Percentiles rank a stretch among this genome's conserved stretches.
Conservation (phyloP, 306 rosid species). For the Herpetospermum pedunculosum region DNA sequence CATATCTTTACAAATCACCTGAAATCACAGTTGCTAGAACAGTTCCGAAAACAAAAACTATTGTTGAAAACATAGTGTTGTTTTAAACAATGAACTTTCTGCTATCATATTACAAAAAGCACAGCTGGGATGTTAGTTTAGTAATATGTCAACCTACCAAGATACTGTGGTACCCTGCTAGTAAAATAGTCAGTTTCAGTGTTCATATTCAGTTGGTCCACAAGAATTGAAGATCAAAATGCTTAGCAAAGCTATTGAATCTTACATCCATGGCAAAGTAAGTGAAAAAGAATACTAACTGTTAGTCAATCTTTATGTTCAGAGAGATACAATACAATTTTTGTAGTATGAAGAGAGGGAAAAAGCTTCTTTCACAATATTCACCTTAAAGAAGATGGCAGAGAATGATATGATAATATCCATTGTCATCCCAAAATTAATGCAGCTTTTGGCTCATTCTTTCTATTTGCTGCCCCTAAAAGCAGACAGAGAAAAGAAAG, state of each 20-base stretch:
- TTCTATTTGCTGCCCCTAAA: slow-evolving; percentile 60
- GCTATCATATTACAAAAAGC: not conserved
- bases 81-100: not conserved
- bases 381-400: slow-evolving; percentile 11
- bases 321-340: slow-evolving; percentile 5
- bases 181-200: not conserved
- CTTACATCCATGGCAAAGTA: slow-evolving; percentile 6
- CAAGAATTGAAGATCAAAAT: slow-evolving; percentile 1
- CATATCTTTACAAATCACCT: not conserved
- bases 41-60: not conserved
- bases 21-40: not conserved
- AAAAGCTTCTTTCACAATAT: slow-evolving; percentile 1
- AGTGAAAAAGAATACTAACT: slow-evolving; percentile 1
- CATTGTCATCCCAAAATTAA: not conserved
- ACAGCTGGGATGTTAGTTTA: not conserved
- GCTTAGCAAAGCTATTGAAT: not conserved
- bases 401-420: not conserved
- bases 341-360: not conserved
- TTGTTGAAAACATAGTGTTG: not conserved
- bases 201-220: not conserved
- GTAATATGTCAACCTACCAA: not conserved
- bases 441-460: slow-evolving; percentile 14
- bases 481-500: slow-evolving; percentile 98
- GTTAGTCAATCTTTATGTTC: slow-evolving; percentile 1
- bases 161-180: not conserved